Evolutionary conservation across 352 stramenopile genomes (phyloP), one percentile per base, ranked within the genome.

Genomic region (Globisporangium recalcitrans): DNA sequence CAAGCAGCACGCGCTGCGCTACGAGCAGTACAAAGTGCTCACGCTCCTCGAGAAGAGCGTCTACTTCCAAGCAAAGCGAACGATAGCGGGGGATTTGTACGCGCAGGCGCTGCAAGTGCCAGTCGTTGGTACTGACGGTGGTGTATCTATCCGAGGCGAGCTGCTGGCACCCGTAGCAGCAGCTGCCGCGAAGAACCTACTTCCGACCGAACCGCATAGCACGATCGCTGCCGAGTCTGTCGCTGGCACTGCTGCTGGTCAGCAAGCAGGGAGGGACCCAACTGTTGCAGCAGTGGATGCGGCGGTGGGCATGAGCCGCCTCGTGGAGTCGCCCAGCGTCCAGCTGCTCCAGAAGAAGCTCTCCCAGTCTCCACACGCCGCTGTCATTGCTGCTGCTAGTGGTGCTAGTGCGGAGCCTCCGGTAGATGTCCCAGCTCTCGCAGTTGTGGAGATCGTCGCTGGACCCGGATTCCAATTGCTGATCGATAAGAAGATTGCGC

Each of bases 1-100:
- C 49, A 58, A 58, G 36, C 59, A 64, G 49, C 59, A 64, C 49
- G 59, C 59, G 26, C 34, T 26, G 36, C 59, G 49, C 26, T 64
- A 53, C 9, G 59, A 46, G n/a, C 9, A 14, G 8, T 64, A 64
- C 27, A 32, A 21, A 5, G 36, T 36, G 48, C 59, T 64, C 49
- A 42, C 59, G 13, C 34, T 38, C 21, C 22, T 52, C n/a, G 59
- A 64, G 19, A 59, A 64, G 27, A 36, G 10, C 21, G 3, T 29
- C 10, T 64, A 53, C 49, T 64, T 64, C 13, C 48, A 42, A 26
- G 24, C 49, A 19, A 22, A 24, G n/a, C 44, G 7, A 19, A 14
- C 3, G 27, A 32, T 8, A 5, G 49, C 19, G 1, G n/a, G 22
- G 5, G 22, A 34, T 21, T 34, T 16, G 1, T 13, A 24, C 4